Evolutionary conservation across 371 early-diverging fungal species (phyloP).

Genomic region (Mucor circinelloides): DNA sequence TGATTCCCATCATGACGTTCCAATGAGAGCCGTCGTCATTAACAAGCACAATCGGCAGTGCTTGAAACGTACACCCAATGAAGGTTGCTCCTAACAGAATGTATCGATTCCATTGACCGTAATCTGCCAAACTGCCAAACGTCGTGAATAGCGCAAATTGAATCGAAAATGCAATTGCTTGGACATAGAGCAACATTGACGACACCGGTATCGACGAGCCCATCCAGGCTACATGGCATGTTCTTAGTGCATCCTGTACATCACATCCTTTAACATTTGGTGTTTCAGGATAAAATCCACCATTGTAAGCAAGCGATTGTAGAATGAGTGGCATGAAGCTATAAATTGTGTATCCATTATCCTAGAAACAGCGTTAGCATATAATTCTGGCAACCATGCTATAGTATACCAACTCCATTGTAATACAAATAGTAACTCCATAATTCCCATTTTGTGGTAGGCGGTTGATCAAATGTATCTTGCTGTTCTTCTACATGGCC

Average conservation of each 20-base stretch:
- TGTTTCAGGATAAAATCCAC: slow-evolving; percentile 38
- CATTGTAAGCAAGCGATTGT: slow-evolving; percentile 39
- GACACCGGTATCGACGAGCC: slow-evolving; percentile 35
- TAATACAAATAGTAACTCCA: slow-evolving; percentile 58
- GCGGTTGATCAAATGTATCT: slow-evolving; percentile 29
- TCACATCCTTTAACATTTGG: slow-evolving; percentile 32
- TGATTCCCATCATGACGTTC: slow-evolving; percentile 50
- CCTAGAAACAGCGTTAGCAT: slow-evolving; percentile 14
- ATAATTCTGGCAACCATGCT: neutral
- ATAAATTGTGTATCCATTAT: slow-evolving; percentile 53
- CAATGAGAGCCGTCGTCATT: slow-evolving; percentile 48
- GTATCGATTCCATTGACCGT: slow-evolving; percentile 47
- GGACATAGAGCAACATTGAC: slow-evolving; percentile 51
- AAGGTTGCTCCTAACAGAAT: slow-evolving; percentile 43
- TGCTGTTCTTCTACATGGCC: neutral
- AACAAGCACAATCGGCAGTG: slow-evolving; percentile 37
- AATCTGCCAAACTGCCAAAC: slow-evolving; percentile 51
- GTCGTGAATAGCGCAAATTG: slow-evolving; percentile 49
- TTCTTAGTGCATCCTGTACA: slow-evolving; percentile 23
- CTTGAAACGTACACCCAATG: slow-evolving; percentile 44
- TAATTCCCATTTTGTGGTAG: slow-evolving; percentile 41
- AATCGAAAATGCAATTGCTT: slow-evolving; percentile 49
- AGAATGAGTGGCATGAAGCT: slow-evolving; percentile 48
- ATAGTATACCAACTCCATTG: slow-evolving; percentile 39
- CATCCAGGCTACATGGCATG: slow-evolving; percentile 44